Evolutionary conservation across 1,284 basidiomycete genomes (phyloP).

Genomic region (Microstroma glucosiphilum): DNA sequence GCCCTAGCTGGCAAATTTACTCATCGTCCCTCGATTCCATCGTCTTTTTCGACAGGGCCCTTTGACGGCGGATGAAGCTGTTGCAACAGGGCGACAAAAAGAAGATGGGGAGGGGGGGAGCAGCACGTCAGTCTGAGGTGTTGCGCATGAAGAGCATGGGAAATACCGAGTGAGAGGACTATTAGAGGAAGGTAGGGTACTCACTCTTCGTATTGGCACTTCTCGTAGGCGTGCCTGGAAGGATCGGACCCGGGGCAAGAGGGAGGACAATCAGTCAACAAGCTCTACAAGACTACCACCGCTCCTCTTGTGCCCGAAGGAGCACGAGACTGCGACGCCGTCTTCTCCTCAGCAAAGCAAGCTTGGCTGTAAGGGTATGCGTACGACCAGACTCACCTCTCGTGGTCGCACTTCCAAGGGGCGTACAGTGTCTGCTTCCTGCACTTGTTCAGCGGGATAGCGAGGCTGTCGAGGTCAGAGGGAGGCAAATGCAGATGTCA

Average conservation of each 20-base stretch:
- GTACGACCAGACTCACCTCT: conserved; percentile 56
- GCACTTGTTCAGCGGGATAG: conserved; percentile 78
- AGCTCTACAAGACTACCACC: neutral
- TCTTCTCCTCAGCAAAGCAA: too few relatives aligned
- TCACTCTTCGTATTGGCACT: conserved; percentile 49
- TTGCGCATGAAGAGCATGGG: neutral
- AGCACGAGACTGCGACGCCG: neutral
- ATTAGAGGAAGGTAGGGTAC: conserved; percentile 7
- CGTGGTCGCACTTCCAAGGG: conserved; percentile 76
- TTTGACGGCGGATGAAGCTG: conserved; percentile 39
- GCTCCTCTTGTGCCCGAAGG: neutral
- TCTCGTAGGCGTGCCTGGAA: conserved; percentile 45
- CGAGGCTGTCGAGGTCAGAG: conserved; percentile 57
- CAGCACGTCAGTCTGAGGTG: neutral
- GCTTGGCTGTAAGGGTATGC: too few relatives aligned
- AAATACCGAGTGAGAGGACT: too few relatives aligned
- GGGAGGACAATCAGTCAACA: neutral
- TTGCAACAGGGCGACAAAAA: neutral
- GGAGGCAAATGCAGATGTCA: too few relatives aligned
- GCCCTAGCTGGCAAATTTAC: too few relatives aligned
- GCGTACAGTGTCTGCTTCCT: conserved; percentile 66
- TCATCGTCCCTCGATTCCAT: conserved; percentile 15
- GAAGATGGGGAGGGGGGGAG: neutral
- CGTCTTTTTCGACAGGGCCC: conserved; percentile 24
- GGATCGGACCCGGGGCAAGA: neutral